Percentiles rank a stretch among this genome's conserved stretches.
phyloP scores from a whole-genome alignment of 768 basidiomycete species.

The Psilocybe sp. region DNA sequence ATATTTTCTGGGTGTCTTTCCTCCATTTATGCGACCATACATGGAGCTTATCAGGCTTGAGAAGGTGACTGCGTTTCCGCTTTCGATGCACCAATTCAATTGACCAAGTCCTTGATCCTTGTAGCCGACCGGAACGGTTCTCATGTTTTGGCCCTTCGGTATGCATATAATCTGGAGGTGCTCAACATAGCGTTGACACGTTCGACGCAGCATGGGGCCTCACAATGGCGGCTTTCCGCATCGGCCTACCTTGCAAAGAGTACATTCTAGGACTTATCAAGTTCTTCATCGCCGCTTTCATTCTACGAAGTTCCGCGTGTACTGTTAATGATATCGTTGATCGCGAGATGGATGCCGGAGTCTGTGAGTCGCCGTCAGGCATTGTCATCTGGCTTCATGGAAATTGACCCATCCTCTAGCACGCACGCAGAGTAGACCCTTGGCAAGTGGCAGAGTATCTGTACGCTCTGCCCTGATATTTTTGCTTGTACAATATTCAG shows the following conservation, averaged over 20 bases:
- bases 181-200: neutral
- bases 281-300: slow-evolving; percentile 37
- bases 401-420: slow-evolving; percentile 36
- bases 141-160: slow-evolving; percentile 58
- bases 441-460: slow-evolving; percentile 47
- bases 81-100: neutral
- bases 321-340: slow-evolving; percentile 58
- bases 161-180: slow-evolving; percentile 5
- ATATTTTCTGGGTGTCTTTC: slow-evolving; percentile 30
- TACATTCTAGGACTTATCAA: slow-evolving; percentile 31
- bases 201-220: slow-evolving; percentile 41
- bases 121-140: slow-evolving; percentile 47
- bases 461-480: slow-evolving; percentile 38
- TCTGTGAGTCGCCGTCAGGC: slow-evolving; percentile 34
- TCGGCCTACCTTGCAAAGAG: slow-evolving; percentile 23
- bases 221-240: slow-evolving; percentile 46
- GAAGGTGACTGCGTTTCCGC: slow-evolving; percentile 29
- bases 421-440: slow-evolving; percentile 45
- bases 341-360: slow-evolving; percentile 47
- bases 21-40: slow-evolving; percentile 33
- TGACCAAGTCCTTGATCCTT: neutral
- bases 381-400: slow-evolving; percentile 38
- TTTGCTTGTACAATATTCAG: slow-evolving; percentile 36
- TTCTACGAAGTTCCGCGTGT: slow-evolving; percentile 47
- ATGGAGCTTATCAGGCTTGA: slow-evolving; percentile 50